Base-by-base conservation (phyloP, 164 flowering plant species). In the Tetracentron sinense region DNA sequence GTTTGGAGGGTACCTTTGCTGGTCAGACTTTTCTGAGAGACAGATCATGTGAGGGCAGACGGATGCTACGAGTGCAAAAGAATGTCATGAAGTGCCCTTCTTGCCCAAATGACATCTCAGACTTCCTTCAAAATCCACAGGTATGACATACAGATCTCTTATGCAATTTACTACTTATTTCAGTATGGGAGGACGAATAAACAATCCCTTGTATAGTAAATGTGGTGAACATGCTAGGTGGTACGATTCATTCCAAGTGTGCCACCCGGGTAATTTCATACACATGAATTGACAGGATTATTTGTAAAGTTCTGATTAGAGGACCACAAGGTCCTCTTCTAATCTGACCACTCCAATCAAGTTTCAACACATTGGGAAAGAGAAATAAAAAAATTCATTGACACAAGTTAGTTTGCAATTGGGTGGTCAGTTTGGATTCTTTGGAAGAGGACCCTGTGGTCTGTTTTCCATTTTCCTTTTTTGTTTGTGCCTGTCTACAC, bases 81-180 rank as follows among this genome's bases (percentile, higher is more conserved):
- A 85, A 73, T 63, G 60, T 90, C 42, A 83, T 85, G 96, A 83
- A 84, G 28, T 90, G 96, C 44, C 98, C 98, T 20, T 66, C 78
- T 3, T 93, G 98, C 66, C 27, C 78, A 8, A 70, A 54, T 26
- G 95, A 90, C 74, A 83, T 86, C 25, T 77, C 86, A 21, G 96
- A 86, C 15, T 84, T 80, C 70, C 89, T 94, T 42, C 78, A 82
- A 65, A 82, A 82, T 69, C 88, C 88, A 0, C 91, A 87, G 96
- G 98, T 93, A 60, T 33, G 42, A 38, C 44, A 38, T 8, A 4
- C 14, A 8, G 44, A 38, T 38, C 44, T 38, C 14, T 10, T 10
- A 38, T 38, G 44, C 44, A 38, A 38, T 38, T 38, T 38, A 8
- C 14, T 38, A 8, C 44, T 38, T 38, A 2, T 38, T 38, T 38